Evolutionary conservation across 2,329 filamentous ascomycete genomes (phyloP), one percentile per base, ranked within the genome.

Genomic region (Aaosphaeria arxii): DNA sequence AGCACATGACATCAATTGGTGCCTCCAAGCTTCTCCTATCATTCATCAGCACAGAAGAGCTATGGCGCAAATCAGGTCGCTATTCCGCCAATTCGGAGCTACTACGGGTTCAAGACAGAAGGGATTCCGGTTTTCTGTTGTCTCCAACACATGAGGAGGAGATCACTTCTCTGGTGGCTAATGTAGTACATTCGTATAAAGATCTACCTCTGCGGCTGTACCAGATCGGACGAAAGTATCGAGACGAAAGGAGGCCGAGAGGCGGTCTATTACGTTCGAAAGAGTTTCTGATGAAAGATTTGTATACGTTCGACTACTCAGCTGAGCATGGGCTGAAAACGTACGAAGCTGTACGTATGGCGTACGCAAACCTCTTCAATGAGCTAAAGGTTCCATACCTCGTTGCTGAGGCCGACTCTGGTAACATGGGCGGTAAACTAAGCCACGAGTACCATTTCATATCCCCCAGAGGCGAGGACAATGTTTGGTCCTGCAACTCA

Each of bases 241-340:
- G 94, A 43, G 94, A 99, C 72, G 94, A 99, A 71, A 81, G 87
- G 48, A 82, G 94, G 29, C 94, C 94, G 17, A 83, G 94, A 31
- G 89, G 95, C 59, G 94, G 94, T 9, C 77, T 99, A 2, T 76
- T 99, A 6, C 85, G 94, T 7, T 88, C 89, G 1, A 85, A 91
- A 52, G 94, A 99, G 63, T 99, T 99, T 61, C 74, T 90, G 58
- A 99, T 99, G 94, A 99, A 99, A 71, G 94, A 99, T 69, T 80
- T 99, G 1, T 99, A 99, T 68, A 96, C 91, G 0, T 99, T 99
- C 63, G 94, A 99, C 63, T 74, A 79, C 33, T 86, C 79, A 4
- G 67, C 77, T 0, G 72, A 81, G 29, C 74, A 81, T n/a, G 92
- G 92, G 1, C 74, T 91, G n/a, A 72, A 81, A 43, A 96, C 92